Evolutionary conservation across 2,329 filamentous ascomycete genomes (phyloP), one percentile per base, ranked within the genome.

Genomic region (Pseudocercospora crystallina): DNA sequence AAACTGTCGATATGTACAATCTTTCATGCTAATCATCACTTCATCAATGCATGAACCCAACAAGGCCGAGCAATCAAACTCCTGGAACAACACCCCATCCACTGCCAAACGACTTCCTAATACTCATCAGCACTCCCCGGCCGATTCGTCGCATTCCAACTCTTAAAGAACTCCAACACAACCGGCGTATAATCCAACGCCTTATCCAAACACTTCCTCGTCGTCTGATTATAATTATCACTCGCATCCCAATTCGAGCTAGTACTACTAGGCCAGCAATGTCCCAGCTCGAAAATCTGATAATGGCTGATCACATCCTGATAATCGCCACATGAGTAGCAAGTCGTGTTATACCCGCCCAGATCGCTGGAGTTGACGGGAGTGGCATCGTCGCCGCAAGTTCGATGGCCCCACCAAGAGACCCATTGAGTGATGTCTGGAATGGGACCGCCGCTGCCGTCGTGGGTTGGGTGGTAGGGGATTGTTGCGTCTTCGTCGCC

Each of bases 401-500:
- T 61, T 8, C 71, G 63, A 39, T 59, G 54, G 1, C 68, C 71
- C 71, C 72, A 75, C 37, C 61, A 67, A 8, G 69, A 60, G 11
- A 73, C 64, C 58, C 67, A 74, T 31, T 62, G 26, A 5, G 52
- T 51, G 12, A 69, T 53, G 31, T 61, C 47, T 8, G 67, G 65
- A 8, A 67, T 34, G 32, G 57, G 59, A 29, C 63, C 61, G 8
- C 62, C 47, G 32, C 54, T 42, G 7, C 61, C 61, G 49, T 47
- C 41, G 3, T 70, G 70, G 14, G 65, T 69, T 4, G 57, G 53
- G 37, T 33, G 73, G 49, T 76, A 77, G 0, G 64, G 57, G 29
- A 77, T 76, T 1, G 67, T 70, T 3, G 54, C 57, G 52, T 78
- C 75, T 12, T 60, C 59, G 32, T 63, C 62, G 26, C 75, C 75